A percentile compares a stretch with the other conserved stretches of the same genome.
Conservation (phyloP, 495 filamentous ascomycete species). For the Xylaria longipes region DNA sequence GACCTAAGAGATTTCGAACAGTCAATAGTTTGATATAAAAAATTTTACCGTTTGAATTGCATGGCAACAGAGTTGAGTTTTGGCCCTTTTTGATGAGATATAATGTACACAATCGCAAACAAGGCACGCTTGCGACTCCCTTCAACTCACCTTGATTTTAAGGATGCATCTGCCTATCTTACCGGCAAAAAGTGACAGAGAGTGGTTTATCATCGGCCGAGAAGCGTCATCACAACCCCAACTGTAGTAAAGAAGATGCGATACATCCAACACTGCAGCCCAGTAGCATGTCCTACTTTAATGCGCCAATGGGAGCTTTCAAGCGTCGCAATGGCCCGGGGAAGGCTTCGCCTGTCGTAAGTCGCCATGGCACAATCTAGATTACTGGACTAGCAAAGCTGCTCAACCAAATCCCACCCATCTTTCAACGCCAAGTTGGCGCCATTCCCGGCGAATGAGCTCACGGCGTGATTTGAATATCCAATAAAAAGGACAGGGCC, state of each 20-base stretch:
- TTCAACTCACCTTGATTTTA: background rate
- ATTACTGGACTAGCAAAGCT: constrained; percentile 30
- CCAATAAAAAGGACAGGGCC: constrained; percentile 48
- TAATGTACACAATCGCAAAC: background rate
- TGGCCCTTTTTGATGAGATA: background rate
- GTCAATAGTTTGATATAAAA: background rate
- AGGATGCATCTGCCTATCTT: background rate
- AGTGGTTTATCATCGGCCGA: background rate
- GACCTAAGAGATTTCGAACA: background rate
- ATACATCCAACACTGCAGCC: constrained; percentile 24
- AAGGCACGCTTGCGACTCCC: background rate
- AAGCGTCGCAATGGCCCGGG: constrained; percentile 34
- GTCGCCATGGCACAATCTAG: constrained; percentile 32
- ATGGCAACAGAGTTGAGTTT: background rate
- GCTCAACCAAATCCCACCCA: constrained; percentile 47
- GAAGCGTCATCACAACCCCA: background rate
- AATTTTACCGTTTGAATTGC: background rate
- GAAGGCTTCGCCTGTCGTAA: constrained; percentile 41
- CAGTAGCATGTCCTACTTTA: constrained; percentile 28
- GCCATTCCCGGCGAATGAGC: constrained; percentile 52
- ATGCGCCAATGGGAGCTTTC: constrained; percentile 35
- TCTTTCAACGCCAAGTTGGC: constrained; percentile 51
- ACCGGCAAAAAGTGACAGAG: background rate
- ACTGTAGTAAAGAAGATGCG: constrained; percentile 20
- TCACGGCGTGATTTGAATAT: constrained; percentile 53